Base-by-base conservation (phyloP, 768 basidiomycete species). In the Phanerochaete carnosa region DNA sequence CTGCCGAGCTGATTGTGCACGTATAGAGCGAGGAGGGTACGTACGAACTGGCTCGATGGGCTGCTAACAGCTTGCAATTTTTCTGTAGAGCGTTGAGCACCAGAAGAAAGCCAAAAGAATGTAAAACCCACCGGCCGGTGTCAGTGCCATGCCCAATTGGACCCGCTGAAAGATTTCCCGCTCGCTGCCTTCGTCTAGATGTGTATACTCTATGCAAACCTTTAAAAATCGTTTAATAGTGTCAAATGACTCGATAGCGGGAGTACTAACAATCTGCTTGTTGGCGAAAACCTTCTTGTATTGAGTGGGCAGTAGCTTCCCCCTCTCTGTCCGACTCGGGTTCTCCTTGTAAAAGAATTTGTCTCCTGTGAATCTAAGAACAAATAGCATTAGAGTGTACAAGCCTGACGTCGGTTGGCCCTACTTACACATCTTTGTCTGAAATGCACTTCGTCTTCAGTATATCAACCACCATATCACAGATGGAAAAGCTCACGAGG, bases 161-260 rank as follows among this genome's bases (percentile, higher is more conserved):
- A 92, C 90, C 52, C 90, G 80, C 87, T 89, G 87, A 74, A 88
- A 91, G 26, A 88, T 84, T 66, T 88, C 88, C 29, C 87, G 79
- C 64, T 89, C 90, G 66, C 83, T 80, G 53, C 83, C 78, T 7
- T 69, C 69, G 0, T 71, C 75, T 45, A 88, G 67, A 19, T 76
- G 75, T 2, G 73, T 70, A 63, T 87, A 93, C 68, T 93, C 91
- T n/a, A 91, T 83, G 64, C 91, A 93, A 1, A 89, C 86, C 67
- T 70, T 26, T 3, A 8, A 5, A 29, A 1, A 6, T 2, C n/a
- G 3, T 29, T 52, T 32, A 52, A n/a, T 33, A 39, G 22, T 55
- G 28, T n/a, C 12, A 25, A 54, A 16, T 5, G 3, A 23, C 12
- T 3, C 6, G 4, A 33, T 30, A 33, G 28, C 26, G 8, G 25